phyloP scores from a whole-genome alignment of 2,329 filamentous ascomycete genomes.

The Tolypocladium pustulatum region DNA sequence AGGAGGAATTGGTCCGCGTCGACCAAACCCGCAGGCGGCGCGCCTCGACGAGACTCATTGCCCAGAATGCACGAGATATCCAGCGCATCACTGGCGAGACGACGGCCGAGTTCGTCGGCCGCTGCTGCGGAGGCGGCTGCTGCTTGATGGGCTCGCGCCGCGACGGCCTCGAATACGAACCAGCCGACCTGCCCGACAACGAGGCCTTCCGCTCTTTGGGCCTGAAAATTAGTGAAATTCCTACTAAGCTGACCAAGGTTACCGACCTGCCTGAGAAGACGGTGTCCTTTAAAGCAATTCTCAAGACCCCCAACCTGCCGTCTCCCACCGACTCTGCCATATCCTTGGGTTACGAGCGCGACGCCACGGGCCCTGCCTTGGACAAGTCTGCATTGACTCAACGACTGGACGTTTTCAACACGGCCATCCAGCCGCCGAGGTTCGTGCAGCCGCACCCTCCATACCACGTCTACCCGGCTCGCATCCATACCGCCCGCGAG shows the following conservation, averaged over 20 bases:
- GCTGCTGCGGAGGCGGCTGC: conserved; percentile 56
- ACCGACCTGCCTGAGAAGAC: conserved; percentile 65
- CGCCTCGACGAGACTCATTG: conserved; percentile 59
- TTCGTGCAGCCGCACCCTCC: conserved; percentile 95
- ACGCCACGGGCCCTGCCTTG: conserved; percentile 21
- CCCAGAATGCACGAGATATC: conserved; percentile 51
- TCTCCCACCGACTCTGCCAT: conserved; percentile 41
- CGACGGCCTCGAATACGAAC: conserved; percentile 39
- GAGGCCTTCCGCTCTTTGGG: conserved; percentile 71
- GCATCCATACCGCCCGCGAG: conserved; percentile 73
- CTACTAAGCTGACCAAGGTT: conserved; percentile 60
- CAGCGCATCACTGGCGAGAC: conserved; percentile 55
- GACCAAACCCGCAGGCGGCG: conserved; percentile 43
- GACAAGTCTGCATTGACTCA: conserved; percentile 9
- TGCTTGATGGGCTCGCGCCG: conserved; percentile 42
- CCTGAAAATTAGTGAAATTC: conserved; percentile 66
- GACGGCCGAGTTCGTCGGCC: conserved; percentile 48
- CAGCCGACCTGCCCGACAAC: conserved; percentile 59
- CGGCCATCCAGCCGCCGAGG: conserved; percentile 61
- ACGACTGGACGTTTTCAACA: conserved; percentile 33
- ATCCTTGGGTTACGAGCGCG: conserved; percentile 27
- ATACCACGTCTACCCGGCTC: conserved; percentile 85
- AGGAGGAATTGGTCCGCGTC: conserved; percentile 36
- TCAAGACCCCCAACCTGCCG: conserved; percentile 18
- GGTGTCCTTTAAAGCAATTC: conserved; percentile 55